phyloP scores from a whole-genome alignment of 768 basidiomycete species.

The Hebeloma cylindrosporum region DNA sequence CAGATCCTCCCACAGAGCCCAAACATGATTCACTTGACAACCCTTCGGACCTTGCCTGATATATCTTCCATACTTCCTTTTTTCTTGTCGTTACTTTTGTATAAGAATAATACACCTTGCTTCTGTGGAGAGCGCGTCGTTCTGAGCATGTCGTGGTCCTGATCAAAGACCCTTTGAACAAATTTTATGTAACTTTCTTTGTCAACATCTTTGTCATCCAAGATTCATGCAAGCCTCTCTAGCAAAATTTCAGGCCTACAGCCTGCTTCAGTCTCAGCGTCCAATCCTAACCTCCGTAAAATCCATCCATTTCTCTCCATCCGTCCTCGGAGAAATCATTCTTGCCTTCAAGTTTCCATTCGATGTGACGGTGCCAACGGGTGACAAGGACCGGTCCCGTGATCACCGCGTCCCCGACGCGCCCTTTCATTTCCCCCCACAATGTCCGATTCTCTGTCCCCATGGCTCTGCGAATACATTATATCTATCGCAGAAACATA shows the following conservation, averaged over 20 bases:
- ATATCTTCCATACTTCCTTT: conserved; percentile 1
- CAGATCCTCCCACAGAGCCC: conserved; percentile 27
- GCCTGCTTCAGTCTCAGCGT: too few species aligned
- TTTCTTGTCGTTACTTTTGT: conserved; percentile 18
- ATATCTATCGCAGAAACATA: conserved; percentile 47
- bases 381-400: too few species aligned
- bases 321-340: too few species aligned
- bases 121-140: too few species aligned
- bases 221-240: too few species aligned
- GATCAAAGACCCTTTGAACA: conserved; percentile 25
- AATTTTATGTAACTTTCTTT: conserved; percentile 40
- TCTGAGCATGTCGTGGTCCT: conserved; percentile 28
- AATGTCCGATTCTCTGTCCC: conserved; percentile 39
- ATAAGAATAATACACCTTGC: too few species aligned
- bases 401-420: not conserved
- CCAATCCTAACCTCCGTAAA: too few species aligned
- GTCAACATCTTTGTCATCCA: conserved; percentile 44
- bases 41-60: conserved; percentile 17
- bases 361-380: too few species aligned
- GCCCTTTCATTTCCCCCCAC: not conserved
- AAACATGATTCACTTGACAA: conserved; percentile 28
- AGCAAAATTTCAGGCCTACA: too few species aligned
- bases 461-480: conserved; percentile 63
- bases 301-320: too few species aligned
- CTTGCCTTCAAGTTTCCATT: too few species aligned